Base-by-base conservation (phyloP, 176 grass and related monocot genomes). In the Phyllostachys edulis region DNA sequence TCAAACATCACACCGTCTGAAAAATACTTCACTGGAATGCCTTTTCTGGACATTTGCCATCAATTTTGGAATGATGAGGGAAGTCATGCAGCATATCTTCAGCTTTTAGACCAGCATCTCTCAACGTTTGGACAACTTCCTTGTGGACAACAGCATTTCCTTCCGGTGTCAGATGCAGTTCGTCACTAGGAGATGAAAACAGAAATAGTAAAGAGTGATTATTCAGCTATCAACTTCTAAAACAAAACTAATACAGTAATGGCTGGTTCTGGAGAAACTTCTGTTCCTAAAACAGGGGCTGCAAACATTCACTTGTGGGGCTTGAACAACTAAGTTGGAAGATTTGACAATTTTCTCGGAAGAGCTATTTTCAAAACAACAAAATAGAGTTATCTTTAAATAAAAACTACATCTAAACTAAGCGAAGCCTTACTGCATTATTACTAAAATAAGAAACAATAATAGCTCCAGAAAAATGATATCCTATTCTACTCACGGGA, bases 11-110 rank as follows among this genome's bases (percentile, higher is more conserved):
- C 13, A 11, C 12, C 7, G 23, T 39, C 63, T 40, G 12, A 83
- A 55, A 83, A 87, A 21, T 41, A 47, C 74, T 60, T 91, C 85
- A 85, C 50, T 87, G 81, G 74, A 97, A 97, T 67, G 90, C 90
- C 34, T 66, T 85, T 40, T 90, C 88, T 32, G 95, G 95, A 68
- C 63, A 81, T 67, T 11, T 60, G 3, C 84, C 84, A 10, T 97
- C 81, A 14, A 97, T 94, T 73, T 82, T 67, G 32, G 92, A 93
- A 84, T 94, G 92, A 51, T 92, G 90, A 37, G 92, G 95, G 64
- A 97, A 97, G 69, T 97, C 95, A 18, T 84, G 59, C 0, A 60
- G 18, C 95, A 97, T 94, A 12, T 87, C 78, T 91, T 97, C 90
- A 68, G 88, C 61, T 89, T 42, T 76, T 52, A 97, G 85, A 84